phyloP scores from a whole-genome alignment of 257 asterid genomes.

The Solanum pennellii region DNA sequence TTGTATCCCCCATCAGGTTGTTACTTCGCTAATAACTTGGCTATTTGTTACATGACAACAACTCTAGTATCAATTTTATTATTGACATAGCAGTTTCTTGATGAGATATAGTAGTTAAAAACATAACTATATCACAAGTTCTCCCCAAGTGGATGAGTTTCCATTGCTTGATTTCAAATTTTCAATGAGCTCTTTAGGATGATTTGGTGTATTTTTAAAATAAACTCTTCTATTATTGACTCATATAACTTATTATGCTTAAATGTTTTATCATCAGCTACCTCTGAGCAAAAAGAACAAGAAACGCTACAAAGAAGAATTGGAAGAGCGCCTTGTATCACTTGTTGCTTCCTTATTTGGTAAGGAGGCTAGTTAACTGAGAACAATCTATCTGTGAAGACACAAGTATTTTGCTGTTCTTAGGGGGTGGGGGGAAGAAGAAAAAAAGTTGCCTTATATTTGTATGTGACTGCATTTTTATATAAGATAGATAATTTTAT shows the following conservation, averaged over 20 bases:
- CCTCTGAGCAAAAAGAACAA: constrained; percentile 94
- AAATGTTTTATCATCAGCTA: constrained; percentile 29
- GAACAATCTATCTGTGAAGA: not conserved
- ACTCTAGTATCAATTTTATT: not conserved
- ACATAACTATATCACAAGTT: not conserved
- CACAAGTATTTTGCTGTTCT: not conserved
- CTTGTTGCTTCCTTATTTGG: constrained; percentile 89
- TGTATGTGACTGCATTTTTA: not conserved
- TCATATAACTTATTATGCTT: not conserved
- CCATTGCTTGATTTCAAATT: not conserved
- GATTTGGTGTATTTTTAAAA: not conserved
- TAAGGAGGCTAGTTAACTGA: constrained; percentile 31
- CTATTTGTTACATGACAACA: not conserved
- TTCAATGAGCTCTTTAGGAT: not conserved
- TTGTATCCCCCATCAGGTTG: not conserved
- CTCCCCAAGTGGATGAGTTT: not conserved
- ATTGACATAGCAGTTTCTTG: not conserved
- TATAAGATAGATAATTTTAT: not conserved
- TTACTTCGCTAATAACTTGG: not conserved
- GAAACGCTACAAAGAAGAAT: constrained; percentile 66
- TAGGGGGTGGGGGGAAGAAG: not conserved
- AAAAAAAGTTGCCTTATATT: not conserved
- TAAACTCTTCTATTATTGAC: not conserved
- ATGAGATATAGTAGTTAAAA: not conserved
- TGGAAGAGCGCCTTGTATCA: constrained; percentile 90